Base-by-base conservation (phyloP, 2,329 filamentous ascomycete genomes). In the Blumeria graminis region DNA sequence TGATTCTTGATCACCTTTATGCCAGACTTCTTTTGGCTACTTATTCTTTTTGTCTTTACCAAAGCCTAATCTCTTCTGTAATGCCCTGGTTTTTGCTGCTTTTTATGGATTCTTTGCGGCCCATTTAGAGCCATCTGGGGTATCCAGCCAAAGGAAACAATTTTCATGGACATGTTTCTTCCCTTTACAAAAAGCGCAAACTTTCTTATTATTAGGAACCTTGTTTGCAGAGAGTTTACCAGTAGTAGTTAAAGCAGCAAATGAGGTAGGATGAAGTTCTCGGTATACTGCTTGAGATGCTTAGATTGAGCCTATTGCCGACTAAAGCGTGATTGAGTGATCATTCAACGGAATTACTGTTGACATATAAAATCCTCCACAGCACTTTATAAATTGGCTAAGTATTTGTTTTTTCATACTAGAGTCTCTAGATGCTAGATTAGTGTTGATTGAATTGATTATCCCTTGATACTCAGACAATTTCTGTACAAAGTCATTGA, bases 401-500 rank as follows among this genome's bases (percentile, higher is more conserved):
- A 51, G 32, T 33, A 51, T 13, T 11, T 32, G 46, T 51, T 51
- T 51, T 16, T 35, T 34, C 33, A 36, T 16, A 36, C 50, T 53
- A 10, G 32, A 16, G 6, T 53, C 32, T 6, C 14, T 16, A 9
- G 43, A 18, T 18, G 43, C 16, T 46, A 18, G 28, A 9, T 46
- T 13, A n/a, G 9, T 18, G 50, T 53, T 36, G 32, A 52, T 34
- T 14, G 38, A 36, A 36, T 14, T 35, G 14, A 53, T 53, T 36
- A 36, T 53, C n/a, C 50, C 50, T 14, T 18, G 28, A 28, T 28
- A 28, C 28, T 53, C 50, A 11, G 32, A 36, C 16, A 53, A 32
- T 36, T 53, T 53, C 33, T 55, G 22, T 41, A 45, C 36, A 45
- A 55, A 45, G 9, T 45, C 52, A 32, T 55, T 38, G 22, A 52